These are phyloP conservation scores for Byssothecium circinans DNA, from an alignment of 2,329 filamentous ascomycete species.

Conservation along the genomic window DNA sequence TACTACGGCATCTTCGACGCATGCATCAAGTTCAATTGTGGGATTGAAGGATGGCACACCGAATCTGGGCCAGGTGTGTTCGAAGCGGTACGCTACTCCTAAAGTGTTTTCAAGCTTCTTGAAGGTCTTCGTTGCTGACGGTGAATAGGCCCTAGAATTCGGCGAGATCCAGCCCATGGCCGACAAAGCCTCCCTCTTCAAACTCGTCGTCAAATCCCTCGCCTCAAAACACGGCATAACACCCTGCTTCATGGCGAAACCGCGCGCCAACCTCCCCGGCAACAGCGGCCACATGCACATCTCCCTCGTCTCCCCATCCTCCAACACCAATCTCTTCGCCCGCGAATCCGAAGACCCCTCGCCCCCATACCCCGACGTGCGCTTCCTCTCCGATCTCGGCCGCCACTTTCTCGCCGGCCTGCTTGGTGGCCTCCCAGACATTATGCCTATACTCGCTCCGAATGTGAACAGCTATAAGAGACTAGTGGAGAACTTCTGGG, in stretches of 20 bases:
- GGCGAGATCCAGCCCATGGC: slow-evolving; percentile 87
- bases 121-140: not conserved
- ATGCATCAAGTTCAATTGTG: slow-evolving; percentile 74
- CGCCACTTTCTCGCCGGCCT: slow-evolving; percentile 92
- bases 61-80: slow-evolving; percentile 93
- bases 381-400: slow-evolving; percentile 80
- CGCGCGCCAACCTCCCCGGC: slow-evolving; percentile 83
- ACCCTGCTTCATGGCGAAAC: slow-evolving; percentile 98
- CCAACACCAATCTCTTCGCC: slow-evolving; percentile 82
- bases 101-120: too few relatives aligned
- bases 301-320: slow-evolving; percentile 72
- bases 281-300: slow-evolving; percentile 97
- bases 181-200: slow-evolving; percentile 89
- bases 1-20: slow-evolving; percentile 86
- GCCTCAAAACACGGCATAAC: slow-evolving; percentile 87
- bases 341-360: slow-evolving; percentile 71
- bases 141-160: slow-evolving; percentile 73
- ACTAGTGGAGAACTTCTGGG: slow-evolving; percentile 98
- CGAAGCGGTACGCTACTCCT: slow-evolving; percentile 75
- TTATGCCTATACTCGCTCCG: slow-evolving; percentile 94
- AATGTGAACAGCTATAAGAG: slow-evolving; percentile 98
- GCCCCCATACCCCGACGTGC: slow-evolving; percentile 62
- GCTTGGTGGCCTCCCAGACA: slow-evolving; percentile 83
- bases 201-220: slow-evolving; percentile 89
- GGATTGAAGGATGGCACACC: slow-evolving; percentile 94